A percentile compares a stretch with the other conserved stretches of the same genome.
phyloP scores from a whole-genome alignment of 208 protist species.

The Strigomonas culicis region DNA sequence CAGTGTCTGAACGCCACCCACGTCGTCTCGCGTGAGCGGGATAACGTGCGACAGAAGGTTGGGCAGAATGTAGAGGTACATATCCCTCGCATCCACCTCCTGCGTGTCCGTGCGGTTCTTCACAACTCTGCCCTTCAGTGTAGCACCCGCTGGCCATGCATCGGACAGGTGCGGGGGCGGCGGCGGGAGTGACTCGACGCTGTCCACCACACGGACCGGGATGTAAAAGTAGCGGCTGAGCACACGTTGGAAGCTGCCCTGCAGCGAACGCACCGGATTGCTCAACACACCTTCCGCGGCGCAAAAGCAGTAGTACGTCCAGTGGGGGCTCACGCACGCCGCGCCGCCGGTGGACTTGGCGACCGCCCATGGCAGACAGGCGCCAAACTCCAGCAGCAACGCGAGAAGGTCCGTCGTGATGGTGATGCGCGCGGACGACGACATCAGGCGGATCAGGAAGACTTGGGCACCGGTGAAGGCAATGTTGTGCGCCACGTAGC shows the following conservation, averaged over 20 bases:
- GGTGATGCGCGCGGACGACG: not conserved
- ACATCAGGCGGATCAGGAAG: not conserved
- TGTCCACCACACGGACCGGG: not conserved
- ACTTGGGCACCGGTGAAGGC: not conserved
- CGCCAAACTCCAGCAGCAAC: not conserved
- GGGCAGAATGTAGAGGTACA: not conserved
- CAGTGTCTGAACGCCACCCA: not conserved
- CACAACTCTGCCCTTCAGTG: not conserved
- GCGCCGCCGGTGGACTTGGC: no score
- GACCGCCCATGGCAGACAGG: not conserved
- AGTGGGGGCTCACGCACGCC: not conserved
- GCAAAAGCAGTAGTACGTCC: conserved; percentile 5
- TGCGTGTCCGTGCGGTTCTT: not conserved
- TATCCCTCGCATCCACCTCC: not conserved
- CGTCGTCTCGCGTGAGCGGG: not conserved
- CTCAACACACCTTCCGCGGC: not conserved
- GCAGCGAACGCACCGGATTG: not conserved
- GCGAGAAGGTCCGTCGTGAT: not conserved
- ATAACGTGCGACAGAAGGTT: not conserved
- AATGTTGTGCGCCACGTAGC: not conserved
- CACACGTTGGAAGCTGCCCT: not conserved
- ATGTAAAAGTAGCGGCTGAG: conserved; percentile 1
- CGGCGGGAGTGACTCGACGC: not conserved
- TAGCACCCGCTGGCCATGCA: not conserved
- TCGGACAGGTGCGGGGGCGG: not conserved